phyloP scores from a whole-genome alignment of 2,329 filamentous ascomycete genomes.

The Fusarium brevicatenulatum region DNA sequence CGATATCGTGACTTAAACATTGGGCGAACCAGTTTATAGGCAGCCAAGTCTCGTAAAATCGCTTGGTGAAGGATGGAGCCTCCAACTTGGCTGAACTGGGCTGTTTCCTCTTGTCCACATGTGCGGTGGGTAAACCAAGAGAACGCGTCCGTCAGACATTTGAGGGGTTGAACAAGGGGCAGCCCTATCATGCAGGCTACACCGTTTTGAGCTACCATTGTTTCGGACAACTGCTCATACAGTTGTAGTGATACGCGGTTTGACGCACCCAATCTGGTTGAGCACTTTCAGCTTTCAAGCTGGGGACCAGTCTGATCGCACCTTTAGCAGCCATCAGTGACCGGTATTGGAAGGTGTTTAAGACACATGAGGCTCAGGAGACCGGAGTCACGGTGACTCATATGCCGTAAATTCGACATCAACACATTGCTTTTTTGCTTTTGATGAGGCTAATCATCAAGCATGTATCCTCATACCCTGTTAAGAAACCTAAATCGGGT shows the following conservation, averaged over 20 bases:
- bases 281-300: fast-evolving
- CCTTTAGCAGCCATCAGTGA: not conserved
- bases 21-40: fast-evolving
- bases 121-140: too few relatives aligned
- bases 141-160: not conserved
- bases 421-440: fast-evolving
- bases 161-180: fast-evolving
- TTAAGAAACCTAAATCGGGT: fast-evolving
- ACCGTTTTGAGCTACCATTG: not conserved
- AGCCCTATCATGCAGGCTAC: not conserved
- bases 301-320: too few relatives aligned
- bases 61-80: not conserved
- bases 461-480: fast-evolving
- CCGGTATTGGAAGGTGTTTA: not conserved
- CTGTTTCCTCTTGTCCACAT: too few relatives aligned
- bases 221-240: not conserved
- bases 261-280: fast-evolving
- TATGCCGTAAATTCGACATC: too few relatives aligned
- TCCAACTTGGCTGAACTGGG: too few relatives aligned
- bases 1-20: not conserved
- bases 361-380: not conserved
- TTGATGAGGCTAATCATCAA: fast-evolving
- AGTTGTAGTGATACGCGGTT: not conserved
- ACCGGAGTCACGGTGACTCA: not conserved
- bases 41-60: not conserved